Evolutionary conservation across 78 protist genomes (phyloP).

Genomic region (Planoprotostelium fungivorum): DNA sequence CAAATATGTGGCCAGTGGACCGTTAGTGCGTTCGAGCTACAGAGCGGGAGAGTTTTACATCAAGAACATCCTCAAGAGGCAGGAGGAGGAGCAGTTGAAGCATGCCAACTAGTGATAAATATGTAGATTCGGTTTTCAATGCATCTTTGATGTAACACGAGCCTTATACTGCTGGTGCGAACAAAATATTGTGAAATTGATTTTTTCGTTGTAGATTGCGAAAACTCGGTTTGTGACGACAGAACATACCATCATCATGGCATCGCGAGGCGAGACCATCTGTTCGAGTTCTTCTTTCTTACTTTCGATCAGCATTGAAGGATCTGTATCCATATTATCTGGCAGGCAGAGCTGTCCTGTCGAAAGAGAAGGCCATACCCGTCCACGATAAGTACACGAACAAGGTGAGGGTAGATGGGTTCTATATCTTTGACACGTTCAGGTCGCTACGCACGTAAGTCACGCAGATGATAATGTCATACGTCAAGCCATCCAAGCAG

Average conservation of each 20-base stretch:
- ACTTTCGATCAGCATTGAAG: background rate
- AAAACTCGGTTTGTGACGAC: no score
- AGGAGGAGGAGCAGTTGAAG: conserved; percentile 15
- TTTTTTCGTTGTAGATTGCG: no score
- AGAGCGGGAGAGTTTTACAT: conserved; percentile 69
- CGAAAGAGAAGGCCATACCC: background rate
- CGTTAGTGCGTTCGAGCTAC: conserved; percentile 69
- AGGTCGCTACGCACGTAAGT: background rate
- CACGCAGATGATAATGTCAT: background rate
- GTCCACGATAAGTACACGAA: conserved; percentile 45
- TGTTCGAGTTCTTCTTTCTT: no score
- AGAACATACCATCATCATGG: no score
- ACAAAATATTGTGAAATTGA: no score
- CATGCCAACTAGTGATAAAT: no score
- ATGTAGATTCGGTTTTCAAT: no score
- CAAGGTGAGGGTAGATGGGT: conserved; percentile 17
- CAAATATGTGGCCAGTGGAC: conserved; percentile 71
- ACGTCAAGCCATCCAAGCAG: background rate
- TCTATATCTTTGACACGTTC: background rate
- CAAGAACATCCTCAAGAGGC: conserved; percentile 20
- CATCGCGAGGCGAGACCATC: no score
- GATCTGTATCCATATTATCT: conserved; percentile 34
- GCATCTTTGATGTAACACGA: no score
- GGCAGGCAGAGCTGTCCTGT: conserved; percentile 22
- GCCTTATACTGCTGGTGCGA: no score